Percentiles rank a stretch among this genome's conserved stretches.
These are phyloP conservation scores for Penicillium corylophilum DNA, from an alignment of 2,329 filamentous ascomycete genomes.

Conservation along the genomic window DNA sequence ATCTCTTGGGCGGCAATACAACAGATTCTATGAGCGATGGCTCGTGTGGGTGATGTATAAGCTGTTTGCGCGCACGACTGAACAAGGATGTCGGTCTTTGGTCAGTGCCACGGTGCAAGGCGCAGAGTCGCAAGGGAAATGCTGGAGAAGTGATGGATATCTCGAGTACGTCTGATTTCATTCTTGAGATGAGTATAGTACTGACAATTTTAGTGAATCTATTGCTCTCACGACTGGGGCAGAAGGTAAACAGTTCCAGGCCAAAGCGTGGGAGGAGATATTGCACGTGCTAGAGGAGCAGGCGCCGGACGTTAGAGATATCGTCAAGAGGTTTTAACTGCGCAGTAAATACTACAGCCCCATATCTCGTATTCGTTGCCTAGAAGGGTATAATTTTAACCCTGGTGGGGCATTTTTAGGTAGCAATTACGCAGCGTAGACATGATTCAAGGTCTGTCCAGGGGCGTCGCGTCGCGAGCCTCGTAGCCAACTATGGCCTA, in stretches of 20 bases:
- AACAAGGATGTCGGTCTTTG: slow-evolving; percentile 46
- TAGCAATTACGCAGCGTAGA: background rate
- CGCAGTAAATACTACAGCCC: background rate
- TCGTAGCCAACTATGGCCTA: too few species aligned
- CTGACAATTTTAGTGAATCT: slow-evolving; percentile 33
- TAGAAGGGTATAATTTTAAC: background rate
- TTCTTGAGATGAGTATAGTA: background rate
- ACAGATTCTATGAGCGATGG: slow-evolving; percentile 35
- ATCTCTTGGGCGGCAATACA: slow-evolving; percentile 43
- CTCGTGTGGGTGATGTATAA: slow-evolving; percentile 35
- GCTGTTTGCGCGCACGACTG: slow-evolving; percentile 44
- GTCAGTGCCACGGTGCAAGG: slow-evolving; percentile 45
- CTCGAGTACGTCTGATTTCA: slow-evolving; percentile 30
- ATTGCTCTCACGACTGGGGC: slow-evolving; percentile 31
- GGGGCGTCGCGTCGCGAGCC: background rate
- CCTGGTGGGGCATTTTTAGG: background rate
- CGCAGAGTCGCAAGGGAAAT: slow-evolving; percentile 44
- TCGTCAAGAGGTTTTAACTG: background rate
- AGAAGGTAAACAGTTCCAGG: slow-evolving; percentile 38
- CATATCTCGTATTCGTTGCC: slow-evolving; percentile 6
- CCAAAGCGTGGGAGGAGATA: slow-evolving; percentile 44
- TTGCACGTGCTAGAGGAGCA: slow-evolving; percentile 31
- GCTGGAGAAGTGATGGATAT: slow-evolving; percentile 45
- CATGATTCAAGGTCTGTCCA: background rate
- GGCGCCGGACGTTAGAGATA: slow-evolving; percentile 20